phyloP scores from a whole-genome alignment of 169 alveolate genomes.

The Cryptosporidium viatorum region DNA sequence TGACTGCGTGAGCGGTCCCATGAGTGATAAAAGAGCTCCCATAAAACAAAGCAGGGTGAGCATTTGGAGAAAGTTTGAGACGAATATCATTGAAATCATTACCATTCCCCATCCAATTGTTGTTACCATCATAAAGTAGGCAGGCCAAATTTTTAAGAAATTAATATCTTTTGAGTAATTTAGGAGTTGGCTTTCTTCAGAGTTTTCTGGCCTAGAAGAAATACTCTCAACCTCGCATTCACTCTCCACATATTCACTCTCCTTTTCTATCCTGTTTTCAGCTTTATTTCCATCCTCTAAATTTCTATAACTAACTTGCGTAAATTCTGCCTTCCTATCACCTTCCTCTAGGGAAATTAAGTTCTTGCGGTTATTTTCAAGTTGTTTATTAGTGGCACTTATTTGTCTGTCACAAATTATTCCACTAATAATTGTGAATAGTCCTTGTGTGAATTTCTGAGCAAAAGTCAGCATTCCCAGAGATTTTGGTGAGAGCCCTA shows the following conservation, averaged over 20 bases:
- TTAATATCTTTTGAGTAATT: neutral
- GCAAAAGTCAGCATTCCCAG: constrained; percentile 62
- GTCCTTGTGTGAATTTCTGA: constrained; percentile 61
- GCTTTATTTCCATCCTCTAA: neutral
- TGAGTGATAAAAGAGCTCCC: constrained; percentile 47
- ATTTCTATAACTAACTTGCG: neutral
- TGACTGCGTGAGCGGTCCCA: constrained; percentile 75
- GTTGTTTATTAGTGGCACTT: neutral
- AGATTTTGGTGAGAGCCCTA: constrained; percentile 63
- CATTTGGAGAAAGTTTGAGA: constrained; percentile 39
- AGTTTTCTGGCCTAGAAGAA: neutral
- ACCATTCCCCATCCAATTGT: constrained; percentile 69
- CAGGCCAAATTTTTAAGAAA: constrained; percentile 56
- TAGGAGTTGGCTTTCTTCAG: neutral
- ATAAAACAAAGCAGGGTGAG: constrained; percentile 17
- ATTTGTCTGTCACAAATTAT: constrained; percentile 48
- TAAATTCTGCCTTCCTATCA: neutral
- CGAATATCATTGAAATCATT: constrained; percentile 56
- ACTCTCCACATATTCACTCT: neutral
- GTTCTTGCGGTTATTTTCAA: neutral
- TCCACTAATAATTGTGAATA: constrained; percentile 55
- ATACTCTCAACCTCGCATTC: neutral
- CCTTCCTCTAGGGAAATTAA: neutral
- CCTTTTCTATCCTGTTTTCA: neutral
- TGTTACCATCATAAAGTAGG: constrained; percentile 68